These are phyloP conservation scores for Crucihimalaya himalaica DNA, from an alignment of 345 rosid genomes.

Conservation along the genomic window DNA sequence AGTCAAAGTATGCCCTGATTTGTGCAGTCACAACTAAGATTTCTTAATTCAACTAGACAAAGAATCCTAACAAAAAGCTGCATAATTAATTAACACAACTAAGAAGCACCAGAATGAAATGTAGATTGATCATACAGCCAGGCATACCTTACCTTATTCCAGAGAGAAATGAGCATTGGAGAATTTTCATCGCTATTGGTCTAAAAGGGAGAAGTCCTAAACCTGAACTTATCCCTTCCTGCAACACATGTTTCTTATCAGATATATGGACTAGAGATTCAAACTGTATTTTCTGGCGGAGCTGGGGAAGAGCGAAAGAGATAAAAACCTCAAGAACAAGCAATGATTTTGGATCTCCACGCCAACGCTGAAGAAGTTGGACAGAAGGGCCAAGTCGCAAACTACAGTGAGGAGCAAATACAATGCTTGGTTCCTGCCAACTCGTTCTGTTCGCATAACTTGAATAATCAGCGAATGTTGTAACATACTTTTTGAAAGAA, in stretches of 20 bases:
- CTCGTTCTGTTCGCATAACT: slow-evolving; percentile 50
- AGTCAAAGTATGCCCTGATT: neutral
- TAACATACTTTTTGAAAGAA: neutral
- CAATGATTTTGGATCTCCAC: slow-evolving; percentile 62
- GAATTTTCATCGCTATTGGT: slow-evolving; percentile 74
- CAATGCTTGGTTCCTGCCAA: slow-evolving; percentile 88
- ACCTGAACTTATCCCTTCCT: slow-evolving; percentile 61
- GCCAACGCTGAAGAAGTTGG: slow-evolving; percentile 79
- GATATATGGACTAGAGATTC: slow-evolving; percentile 7
- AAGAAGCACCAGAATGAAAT: neutral
- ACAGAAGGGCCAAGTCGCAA: slow-evolving; percentile 81
- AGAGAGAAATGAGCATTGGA: slow-evolving; percentile 75
- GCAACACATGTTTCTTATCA: slow-evolving; percentile 40
- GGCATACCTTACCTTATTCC: slow-evolving; percentile 61
- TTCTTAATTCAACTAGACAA: slow-evolving; percentile 1
- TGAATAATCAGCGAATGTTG: neutral
- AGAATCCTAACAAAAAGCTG: too few species aligned
- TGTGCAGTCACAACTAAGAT: slow-evolving; percentile 9
- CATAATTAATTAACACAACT: too few species aligned
- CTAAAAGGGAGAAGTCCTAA: slow-evolving; percentile 76
- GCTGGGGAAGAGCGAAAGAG: neutral
- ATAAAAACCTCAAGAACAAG: slow-evolving; percentile 76
- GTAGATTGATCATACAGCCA: neutral
- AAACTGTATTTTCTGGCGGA: slow-evolving; percentile 4
- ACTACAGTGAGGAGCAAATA: slow-evolving; percentile 79